A percentile compares a stretch with the other conserved stretches of the same genome.
phyloP scores from a whole-genome alignment of 371 early-diverging fungal species.

The Mucor circinelloides region DNA sequence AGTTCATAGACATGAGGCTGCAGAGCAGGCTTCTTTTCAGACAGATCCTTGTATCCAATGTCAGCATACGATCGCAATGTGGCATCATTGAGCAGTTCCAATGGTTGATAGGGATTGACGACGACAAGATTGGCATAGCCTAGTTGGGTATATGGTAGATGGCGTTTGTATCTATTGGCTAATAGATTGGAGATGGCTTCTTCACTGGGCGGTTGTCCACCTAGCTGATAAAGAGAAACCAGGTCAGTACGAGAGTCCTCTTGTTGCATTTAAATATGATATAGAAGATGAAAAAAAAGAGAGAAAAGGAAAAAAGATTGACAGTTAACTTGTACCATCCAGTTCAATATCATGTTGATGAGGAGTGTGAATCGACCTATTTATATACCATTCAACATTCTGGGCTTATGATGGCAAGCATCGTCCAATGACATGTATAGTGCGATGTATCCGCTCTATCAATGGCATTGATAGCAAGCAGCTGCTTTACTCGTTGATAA shows the following conservation, averaged over 20 bases:
- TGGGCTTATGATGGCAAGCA: not conserved
- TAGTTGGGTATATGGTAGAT: constrained; percentile 57
- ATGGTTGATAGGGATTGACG: constrained; percentile 54
- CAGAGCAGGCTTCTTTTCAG: constrained; percentile 23
- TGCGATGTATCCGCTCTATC: no score
- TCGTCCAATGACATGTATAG: not conserved
- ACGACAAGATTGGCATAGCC: constrained; percentile 56
- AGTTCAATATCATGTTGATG: not conserved
- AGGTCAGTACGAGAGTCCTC: constrained; percentile 41
- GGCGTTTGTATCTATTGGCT: constrained; percentile 48
- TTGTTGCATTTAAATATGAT: constrained; percentile 34
- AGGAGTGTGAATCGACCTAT: not conserved
- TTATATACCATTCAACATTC: not conserved
- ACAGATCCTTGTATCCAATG: constrained; percentile 41
- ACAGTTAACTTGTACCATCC: not conserved
- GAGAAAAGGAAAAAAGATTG: not conserved
- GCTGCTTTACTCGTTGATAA: no score
- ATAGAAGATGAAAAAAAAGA: not conserved
- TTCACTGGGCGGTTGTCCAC: constrained; percentile 37
- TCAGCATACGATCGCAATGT: constrained; percentile 49
- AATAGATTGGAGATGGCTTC: constrained; percentile 53
- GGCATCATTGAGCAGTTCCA: constrained; percentile 51
- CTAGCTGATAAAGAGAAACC: constrained; percentile 20
- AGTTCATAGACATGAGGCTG: constrained; percentile 60
- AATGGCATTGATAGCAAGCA: no score